Evolutionary conservation across 2,329 filamentous ascomycete species (phyloP), one percentile per base, ranked within the genome.

Genomic region (Aureobasidium sp.): DNA sequence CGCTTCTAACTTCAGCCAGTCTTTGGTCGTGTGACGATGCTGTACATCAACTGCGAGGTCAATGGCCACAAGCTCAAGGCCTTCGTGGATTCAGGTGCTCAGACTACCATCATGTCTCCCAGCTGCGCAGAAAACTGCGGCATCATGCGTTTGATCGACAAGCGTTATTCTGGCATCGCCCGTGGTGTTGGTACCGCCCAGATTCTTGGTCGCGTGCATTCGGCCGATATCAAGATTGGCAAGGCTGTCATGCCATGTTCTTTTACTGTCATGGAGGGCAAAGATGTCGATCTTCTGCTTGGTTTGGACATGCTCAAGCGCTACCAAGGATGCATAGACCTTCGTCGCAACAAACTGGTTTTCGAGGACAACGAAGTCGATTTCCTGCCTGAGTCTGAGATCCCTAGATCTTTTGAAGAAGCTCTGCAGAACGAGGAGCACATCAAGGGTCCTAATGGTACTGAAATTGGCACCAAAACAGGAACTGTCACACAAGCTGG

Each of bases 221-320:
- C 90, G 26, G 94, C 94, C 10, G 91, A 93, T 75, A 95, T 99
- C 75, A 93, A 90, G 75, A 94, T 99, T 68, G 94, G 93, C 59
- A 85, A 83, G 46, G 84, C 93, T 65, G 92, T 91, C 72, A 81
- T 99, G 68, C 88, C 93, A 2, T 97, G 92, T 77, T 94, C 92
- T 64, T 99, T 99, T 75, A 99, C 94, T 3, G 94, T 99, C 71
- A 99, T 99, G 94, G 94, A 99, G 77, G 94, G 94, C 66, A 99
- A 97, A 76, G 87, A 91, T 59, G 94, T 99, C 27, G 94, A 97
- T 73, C 81, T 99, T 20, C 83, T 99, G 2, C 84, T 99, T 13
- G 94, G 94, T 3, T 79, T 99, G 46, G 94, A 99, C 74, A 99
- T 99, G 90, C 82, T 99, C 65, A 97, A 96, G 78, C 86, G 94